Evolutionary conservation across 306 rosid species (phyloP).

Genomic region (Amphicarpaea edgeworthii): DNA sequence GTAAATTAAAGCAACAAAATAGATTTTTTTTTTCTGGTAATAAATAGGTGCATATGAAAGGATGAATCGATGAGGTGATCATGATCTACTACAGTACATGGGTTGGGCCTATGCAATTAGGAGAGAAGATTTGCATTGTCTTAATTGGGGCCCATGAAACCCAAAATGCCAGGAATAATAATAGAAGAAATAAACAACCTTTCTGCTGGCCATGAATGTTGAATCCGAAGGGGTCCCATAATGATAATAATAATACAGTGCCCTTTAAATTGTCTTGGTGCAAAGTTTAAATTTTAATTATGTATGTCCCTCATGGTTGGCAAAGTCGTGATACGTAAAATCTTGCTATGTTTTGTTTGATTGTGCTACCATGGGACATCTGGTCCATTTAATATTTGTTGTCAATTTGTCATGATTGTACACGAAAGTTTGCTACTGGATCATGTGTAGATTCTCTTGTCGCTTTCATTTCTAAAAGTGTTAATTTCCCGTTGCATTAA

Average conservation of each 20-base stretch:
- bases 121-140: neutral
- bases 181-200: conserved; percentile 33
- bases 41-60: neutral
- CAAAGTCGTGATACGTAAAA: conserved; percentile 32
- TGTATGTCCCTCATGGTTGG: conserved; percentile 15
- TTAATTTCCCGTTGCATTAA: conserved; percentile 17
- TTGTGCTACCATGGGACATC: neutral
- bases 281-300: neutral
- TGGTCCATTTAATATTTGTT: conserved; percentile 38
- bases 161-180: conserved; percentile 24
- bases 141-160: conserved; percentile 40
- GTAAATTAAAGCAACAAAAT: neutral
- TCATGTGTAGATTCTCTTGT: conserved; percentile 1
- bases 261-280: conserved; percentile 7
- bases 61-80: neutral
- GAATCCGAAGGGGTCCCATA: conserved; percentile 39
- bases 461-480: conserved; percentile 13
- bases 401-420: conserved; percentile 17
- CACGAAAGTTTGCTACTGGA: conserved; percentile 8
- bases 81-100: conserved; percentile 1
- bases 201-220: conserved; percentile 18
- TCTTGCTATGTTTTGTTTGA: conserved; percentile 39
- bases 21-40: neutral
- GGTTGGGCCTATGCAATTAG: conserved; percentile 47
- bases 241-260: no score